Base-by-base conservation (phyloP, 768 basidiomycete species). In the Lactarius tabidus region DNA sequence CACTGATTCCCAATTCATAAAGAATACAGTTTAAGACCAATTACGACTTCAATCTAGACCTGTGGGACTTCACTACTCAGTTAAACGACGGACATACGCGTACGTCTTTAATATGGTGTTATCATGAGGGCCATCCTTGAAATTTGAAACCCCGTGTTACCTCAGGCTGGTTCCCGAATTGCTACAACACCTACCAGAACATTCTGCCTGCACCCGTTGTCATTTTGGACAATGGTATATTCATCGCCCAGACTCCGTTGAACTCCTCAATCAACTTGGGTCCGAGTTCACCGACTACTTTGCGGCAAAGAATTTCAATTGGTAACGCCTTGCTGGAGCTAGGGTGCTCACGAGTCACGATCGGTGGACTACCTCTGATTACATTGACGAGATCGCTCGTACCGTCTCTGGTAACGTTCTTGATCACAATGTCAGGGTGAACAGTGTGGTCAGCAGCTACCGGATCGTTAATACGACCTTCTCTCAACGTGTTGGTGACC, bases 31-130 rank as follows among this genome's bases (percentile, higher is more conserved):
- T 36, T 14, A 60, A 88, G 84, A 85, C 85, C 9, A 86, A 88
- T 67, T 88, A 85, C 65, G 85, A 86, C 70, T 87, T 88, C 74
- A 86, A 82, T 70, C 76, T 75, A 54, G 85, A 79, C 45, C 69
- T 88, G 20, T 86, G 82, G 65, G 77, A 84, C 60, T 81, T 85
- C 65, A 81, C 79, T 0, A 84, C 78, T 20, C 79, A 79, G 57
- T 68, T 88, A 53, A 87, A 88, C 70, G 86, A 87, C 70, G 86
- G 86, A 7, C 87, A 87, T 70, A 88, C 87, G 15, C 79, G 85
- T 84, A 73, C 33, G 79, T 71, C 38, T 10, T 64, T 20, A 23
- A 48, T n/a, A 15, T 33, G n/a, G 12, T 33, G 3, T 41, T 17
- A 1, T 6, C 51, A 8, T 3, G 18, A 31, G 10, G 2, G 15